Evolutionary conservation across 2,329 filamentous ascomycete species (phyloP), one percentile per base, ranked within the genome.

Genomic region (Trichoderma brevicompactum): DNA sequence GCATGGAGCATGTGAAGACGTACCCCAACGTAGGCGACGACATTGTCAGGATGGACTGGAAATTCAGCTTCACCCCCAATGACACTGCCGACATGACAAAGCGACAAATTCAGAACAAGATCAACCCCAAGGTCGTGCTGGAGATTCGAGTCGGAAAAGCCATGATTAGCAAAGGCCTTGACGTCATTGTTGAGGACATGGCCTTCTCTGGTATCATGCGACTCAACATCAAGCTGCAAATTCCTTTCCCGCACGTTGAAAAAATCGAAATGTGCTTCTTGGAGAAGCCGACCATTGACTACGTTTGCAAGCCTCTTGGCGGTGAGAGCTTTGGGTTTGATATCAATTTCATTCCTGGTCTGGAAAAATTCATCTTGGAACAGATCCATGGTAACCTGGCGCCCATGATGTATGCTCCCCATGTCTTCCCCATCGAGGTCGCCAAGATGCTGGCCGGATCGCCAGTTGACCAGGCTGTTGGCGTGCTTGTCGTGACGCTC

Each of bases 11-110:
- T 74, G 95, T 99, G 78, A 98, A 97, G 83, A 97, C 95, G 0
- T 97, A 99, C 72, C 94, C 94, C 65, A 96, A 95, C 78, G 92
- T 92, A 1, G 92, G 97, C 71, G 94, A 97, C 69, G 95, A 99
- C 74, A 89, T 94, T 66, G 92, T 99, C 48, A 87, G 98, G 73
- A 99, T 99, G 95, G 95, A 99, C 76, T 99, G 95, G 95, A 97
- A 96, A 74, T 99, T 99, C 79, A 98, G 94, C 83, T 99, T 99
- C 80, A 98, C 92, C 0, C 95, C 95, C 40, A 98, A 95, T 70
- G 96, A 99, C 77, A 91, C 87, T 2, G 89, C 91, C 70, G 95
- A 99, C 77, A 87, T 99, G 85, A 99, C 95, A 2, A 83, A 89
- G 2, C 88, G 90, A 67, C 95, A 99, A 77, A 80, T 97, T 74